Base-by-base conservation (phyloP, 106 monocot species). In the Dioscorea alata region DNA sequence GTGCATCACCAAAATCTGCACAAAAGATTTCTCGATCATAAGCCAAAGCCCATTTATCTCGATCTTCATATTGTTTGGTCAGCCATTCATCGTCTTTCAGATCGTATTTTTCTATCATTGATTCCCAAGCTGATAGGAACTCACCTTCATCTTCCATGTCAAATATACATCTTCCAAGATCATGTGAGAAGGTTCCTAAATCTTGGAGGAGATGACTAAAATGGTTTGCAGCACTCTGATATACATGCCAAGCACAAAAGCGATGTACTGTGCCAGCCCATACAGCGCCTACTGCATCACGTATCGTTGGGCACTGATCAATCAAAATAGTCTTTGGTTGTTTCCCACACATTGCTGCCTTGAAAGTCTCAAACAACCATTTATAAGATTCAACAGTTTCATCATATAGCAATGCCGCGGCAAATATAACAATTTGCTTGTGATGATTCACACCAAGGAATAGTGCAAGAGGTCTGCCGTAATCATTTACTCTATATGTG, bases 401-500 rank as follows among this genome's bases (percentile, higher is more conserved):
- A 74, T 80, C 80, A 66, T 77, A 85, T 18, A 85, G 14, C 57
- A 85, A 59, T 62, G 84, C 73, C 20, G 76, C 25, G 70, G 74
- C 84, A 74, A 85, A 85, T 22, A 76, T 57, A 28, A 77, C 51
- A 14, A 66, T 49, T 69, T 84, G 84, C 54, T 76, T 79, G 68
- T 84, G 84, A 76, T 84, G 79, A 72, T 84, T 84, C 25, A 84
- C 72, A 73, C 84, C 84, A 69, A 70, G 3, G 65, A 85, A 85
- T 49, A 67, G 73, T 24, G 67, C 72, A 60, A 85, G 72, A 24
- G 84, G 84, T 22, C 80, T 76, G 15, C 62, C 62, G 14, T 73
- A 67, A 23, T 77, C 73, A 67, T 63, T 70, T 28, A 64, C 61
- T 61, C 63, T 74, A 48, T 77, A 85, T 23, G 70, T 61, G 57